These are phyloP conservation scores for Mortierella sp. DNA, from an alignment of 371 early-diverging fungal genomes.

Conservation along the genomic window DNA sequence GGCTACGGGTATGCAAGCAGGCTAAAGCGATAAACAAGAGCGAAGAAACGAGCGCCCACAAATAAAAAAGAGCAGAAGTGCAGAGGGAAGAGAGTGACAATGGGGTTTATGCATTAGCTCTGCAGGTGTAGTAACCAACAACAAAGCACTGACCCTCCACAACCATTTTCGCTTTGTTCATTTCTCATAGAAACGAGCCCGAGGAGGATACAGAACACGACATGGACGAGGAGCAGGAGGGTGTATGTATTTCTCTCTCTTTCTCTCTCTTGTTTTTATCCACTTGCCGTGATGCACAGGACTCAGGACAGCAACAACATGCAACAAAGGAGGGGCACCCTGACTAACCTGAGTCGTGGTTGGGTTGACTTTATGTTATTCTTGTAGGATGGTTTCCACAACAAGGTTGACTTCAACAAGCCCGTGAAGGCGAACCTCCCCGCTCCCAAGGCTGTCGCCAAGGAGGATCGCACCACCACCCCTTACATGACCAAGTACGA, in stretches of 20 bases:
- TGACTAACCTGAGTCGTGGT: neutral
- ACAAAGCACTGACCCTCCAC: neutral
- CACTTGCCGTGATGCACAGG: neutral
- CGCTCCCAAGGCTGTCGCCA: slow-evolving; percentile 46
- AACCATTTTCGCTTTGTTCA: slow-evolving; percentile 6
- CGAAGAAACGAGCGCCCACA: neutral
- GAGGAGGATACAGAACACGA: slow-evolving; percentile 49
- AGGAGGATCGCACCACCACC: slow-evolving; percentile 89
- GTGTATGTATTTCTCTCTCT: slow-evolving; percentile 25
- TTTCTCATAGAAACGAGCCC: slow-evolving; percentile 36
- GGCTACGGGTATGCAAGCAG: slow-evolving; percentile 38
- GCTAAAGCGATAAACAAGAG: neutral
- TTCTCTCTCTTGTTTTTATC: neutral
- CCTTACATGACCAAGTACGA: slow-evolving; percentile 99
- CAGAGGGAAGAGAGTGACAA: too few relatives aligned
- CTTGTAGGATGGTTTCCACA: slow-evolving; percentile 19
- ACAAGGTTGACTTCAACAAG: slow-evolving; percentile 41
- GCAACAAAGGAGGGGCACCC: neutral
- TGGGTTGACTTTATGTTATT: neutral
- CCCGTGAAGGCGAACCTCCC: slow-evolving; percentile 24
- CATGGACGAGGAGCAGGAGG: slow-evolving; percentile 31
- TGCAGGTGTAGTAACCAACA: too few relatives aligned
- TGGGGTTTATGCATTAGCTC: neutral
- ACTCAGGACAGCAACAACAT: neutral
- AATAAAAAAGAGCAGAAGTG: neutral